phyloP scores from a whole-genome alignment of 2,329 filamentous ascomycete genomes.

The Septoria petroselini region DNA sequence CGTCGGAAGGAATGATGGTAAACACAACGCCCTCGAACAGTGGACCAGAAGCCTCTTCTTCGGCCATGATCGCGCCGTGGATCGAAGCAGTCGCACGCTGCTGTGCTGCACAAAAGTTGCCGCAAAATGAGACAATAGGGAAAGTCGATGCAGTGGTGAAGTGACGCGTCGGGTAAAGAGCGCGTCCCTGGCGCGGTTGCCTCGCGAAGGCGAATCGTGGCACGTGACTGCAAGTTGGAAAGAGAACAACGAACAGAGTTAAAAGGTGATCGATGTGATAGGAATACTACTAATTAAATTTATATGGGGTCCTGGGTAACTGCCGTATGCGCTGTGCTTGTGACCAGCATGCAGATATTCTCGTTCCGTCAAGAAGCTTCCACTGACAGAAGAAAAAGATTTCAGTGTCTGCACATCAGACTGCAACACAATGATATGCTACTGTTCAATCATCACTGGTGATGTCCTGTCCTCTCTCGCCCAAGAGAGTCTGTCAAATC shows the following conservation, averaged over 20 bases:
- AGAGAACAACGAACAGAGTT: too few species aligned
- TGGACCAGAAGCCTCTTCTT: conserved; percentile 17
- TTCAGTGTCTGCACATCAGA: too few species aligned
- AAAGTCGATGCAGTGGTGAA: background rate
- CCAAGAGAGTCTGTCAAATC: too few species aligned
- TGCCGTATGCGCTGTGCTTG: background rate
- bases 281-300: too few species aligned
- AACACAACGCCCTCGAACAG: conserved; percentile 44
- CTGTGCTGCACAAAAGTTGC: background rate
- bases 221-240: too few species aligned
- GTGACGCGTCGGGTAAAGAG: background rate
- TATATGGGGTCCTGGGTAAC: too few species aligned
- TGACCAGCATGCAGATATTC: background rate
- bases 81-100: background rate
- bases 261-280: too few species aligned
- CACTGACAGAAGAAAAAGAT: too few species aligned
- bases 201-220: background rate
- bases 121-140: background rate
- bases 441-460: too few species aligned
- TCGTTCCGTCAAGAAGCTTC: too few species aligned
- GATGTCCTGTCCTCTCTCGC: too few species aligned
- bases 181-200: background rate
- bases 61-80: conserved; percentile 19
- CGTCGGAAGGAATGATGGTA: conserved; percentile 44
- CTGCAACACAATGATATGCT: too few species aligned